phyloP scores from a whole-genome alignment of 805 yeast genomes.

The Starmerella vaccinii region DNA sequence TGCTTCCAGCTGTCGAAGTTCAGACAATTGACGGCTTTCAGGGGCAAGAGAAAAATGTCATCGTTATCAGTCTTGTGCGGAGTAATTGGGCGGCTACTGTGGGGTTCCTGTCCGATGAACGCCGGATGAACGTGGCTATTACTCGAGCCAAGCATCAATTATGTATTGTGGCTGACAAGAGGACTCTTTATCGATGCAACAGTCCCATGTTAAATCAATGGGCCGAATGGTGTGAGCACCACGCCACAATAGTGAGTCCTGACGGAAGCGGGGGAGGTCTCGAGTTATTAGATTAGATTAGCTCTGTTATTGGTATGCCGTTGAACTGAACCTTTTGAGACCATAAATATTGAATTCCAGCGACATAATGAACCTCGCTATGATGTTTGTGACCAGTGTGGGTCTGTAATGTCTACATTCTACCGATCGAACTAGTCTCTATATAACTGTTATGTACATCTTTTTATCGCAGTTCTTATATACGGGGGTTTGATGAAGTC shows the following conservation, averaged over 20 bases:
- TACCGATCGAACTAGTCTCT: neutral
- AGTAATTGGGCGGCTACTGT: slow-evolving; percentile 32
- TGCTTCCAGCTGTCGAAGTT: slow-evolving; percentile 42
- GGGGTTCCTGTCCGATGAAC: slow-evolving; percentile 16
- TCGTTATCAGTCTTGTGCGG: slow-evolving; percentile 76
- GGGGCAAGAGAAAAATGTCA: slow-evolving; percentile 77
- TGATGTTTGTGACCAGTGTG: too few relatives aligned
- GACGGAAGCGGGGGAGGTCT: too few relatives aligned
- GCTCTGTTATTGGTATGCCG: too few relatives aligned
- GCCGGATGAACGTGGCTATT: slow-evolving; percentile 38
- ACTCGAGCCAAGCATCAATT: slow-evolving; percentile 39
- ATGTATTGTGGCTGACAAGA: slow-evolving; percentile 38
- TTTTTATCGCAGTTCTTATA: neutral
- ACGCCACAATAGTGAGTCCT: neutral
- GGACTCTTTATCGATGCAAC: slow-evolving; percentile 1
- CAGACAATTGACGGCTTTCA: slow-evolving; percentile 84
- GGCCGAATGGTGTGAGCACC: neutral
- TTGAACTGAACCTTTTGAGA: too few relatives aligned
- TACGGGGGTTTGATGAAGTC: neutral
- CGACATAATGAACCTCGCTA: too few relatives aligned
- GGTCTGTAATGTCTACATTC: neutral
- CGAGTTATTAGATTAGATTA: too few relatives aligned
- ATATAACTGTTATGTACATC: neutral
- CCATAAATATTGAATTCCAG: too few relatives aligned
- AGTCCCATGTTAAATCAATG: neutral